Evolutionary conservation across 139 green algal species (phyloP).

Genomic region (Chlorella sp.): DNA sequence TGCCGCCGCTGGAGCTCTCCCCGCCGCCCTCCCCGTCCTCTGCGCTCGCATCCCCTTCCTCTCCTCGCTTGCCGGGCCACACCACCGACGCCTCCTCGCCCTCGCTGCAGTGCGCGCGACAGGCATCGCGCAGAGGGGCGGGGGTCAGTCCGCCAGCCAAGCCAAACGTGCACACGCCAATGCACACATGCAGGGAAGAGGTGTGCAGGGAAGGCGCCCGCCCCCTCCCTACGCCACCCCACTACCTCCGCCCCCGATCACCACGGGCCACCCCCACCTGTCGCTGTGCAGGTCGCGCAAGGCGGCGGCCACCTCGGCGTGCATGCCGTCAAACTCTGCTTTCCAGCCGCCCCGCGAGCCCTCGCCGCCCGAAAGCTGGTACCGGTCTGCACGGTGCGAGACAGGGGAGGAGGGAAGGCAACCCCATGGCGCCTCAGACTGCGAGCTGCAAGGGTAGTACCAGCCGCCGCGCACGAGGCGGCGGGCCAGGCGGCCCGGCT

Average conservation of each 20-base stretch:
- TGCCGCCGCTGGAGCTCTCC: background rate
- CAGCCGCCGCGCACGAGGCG: background rate
- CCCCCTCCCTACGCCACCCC: too few relatives aligned
- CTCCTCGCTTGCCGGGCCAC: constrained; percentile 5
- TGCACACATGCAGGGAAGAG: too few relatives aligned
- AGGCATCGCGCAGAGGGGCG: too few relatives aligned
- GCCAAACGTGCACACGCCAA: too few relatives aligned
- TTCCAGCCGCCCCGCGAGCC: constrained; percentile 1
- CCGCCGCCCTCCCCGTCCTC: background rate
- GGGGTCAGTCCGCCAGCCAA: too few relatives aligned
- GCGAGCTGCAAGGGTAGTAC: background rate
- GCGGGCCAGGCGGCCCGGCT: too few relatives aligned
- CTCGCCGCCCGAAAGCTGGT: constrained; percentile 36
- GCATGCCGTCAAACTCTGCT: constrained; percentile 16
- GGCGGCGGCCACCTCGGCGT: constrained; percentile 10
- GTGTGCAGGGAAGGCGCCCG: too few relatives aligned
- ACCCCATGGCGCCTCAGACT: background rate
- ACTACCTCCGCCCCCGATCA: too few relatives aligned
- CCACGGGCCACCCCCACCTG: too few relatives aligned
- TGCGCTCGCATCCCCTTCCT: background rate
- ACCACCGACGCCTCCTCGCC: constrained; percentile 19
- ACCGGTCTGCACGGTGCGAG: constrained; percentile 8
- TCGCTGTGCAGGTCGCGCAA: constrained; percentile 17
- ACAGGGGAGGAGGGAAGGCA: background rate
- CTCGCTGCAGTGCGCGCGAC: too few relatives aligned